Evolutionary conservation across 192 early-diverging fungal species (phyloP).

Genomic region (Physocladia obscura): DNA sequence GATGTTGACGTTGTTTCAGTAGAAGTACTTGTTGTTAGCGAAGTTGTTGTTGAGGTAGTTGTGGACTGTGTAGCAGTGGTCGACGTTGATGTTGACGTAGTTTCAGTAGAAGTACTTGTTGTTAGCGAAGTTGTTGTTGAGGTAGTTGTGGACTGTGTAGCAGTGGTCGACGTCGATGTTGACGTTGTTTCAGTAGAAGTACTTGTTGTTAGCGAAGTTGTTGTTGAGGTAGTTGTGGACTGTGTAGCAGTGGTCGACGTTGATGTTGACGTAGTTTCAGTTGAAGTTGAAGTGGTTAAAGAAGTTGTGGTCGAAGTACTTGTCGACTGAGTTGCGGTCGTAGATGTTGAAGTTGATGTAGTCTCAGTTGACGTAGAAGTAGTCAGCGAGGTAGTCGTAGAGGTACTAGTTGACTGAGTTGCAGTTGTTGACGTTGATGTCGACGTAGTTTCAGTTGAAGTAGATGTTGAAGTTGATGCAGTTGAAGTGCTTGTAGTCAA

Average conservation of each 20-base stretch:
- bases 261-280: slow-evolving; percentile 1
- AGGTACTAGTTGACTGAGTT: not conserved
- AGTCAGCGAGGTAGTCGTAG: slow-evolving; percentile 2
- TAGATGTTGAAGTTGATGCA: not conserved
- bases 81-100: not conserved
- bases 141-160: slow-evolving; percentile 27
- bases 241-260: slow-evolving; percentile 4
- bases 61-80: slow-evolving; percentile 1
- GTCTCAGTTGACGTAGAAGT: not conserved
- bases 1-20: not conserved
- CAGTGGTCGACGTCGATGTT: not conserved
- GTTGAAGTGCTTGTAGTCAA: not conserved
- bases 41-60: not conserved
- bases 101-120: slow-evolving; percentile 4
- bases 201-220: not conserved
- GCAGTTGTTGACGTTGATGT: too few relatives aligned
- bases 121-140: not conserved
- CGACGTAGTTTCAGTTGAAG: not conserved
- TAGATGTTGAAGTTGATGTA: not conserved
- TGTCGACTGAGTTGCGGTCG: not conserved
- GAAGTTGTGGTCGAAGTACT: not conserved
- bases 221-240: slow-evolving; percentile 36
- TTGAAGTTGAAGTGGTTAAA: not conserved
- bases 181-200: not conserved
- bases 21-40: not conserved